Conservation (phyloP, 192 early-diverging fungal genomes). For the Thamnidium elegans region DNA sequence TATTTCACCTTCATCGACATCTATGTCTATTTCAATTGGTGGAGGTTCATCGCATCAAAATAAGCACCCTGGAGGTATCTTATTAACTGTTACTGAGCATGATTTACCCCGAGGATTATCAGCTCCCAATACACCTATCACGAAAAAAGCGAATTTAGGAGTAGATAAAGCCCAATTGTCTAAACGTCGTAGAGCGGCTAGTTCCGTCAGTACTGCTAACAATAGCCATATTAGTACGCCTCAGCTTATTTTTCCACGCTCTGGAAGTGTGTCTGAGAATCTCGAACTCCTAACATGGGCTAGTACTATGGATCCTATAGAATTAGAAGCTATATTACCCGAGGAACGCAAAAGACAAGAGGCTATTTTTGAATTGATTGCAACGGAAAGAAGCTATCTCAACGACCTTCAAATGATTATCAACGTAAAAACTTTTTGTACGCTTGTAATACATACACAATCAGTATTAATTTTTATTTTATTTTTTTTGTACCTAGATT, state of each 20-base stretch:
- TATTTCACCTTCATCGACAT: no score
- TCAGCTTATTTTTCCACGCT: background rate
- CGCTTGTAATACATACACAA: background rate
- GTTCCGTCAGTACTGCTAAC: slow-evolving; percentile 21
- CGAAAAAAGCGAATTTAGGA: slow-evolving; percentile 19
- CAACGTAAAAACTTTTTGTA: slow-evolving; percentile 43
- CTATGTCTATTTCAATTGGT: no score
- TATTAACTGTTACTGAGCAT: background rate
- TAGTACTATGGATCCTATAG: slow-evolving; percentile 42
- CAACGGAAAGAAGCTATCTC: slow-evolving; percentile 74
- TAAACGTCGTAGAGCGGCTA: slow-evolving; percentile 29
- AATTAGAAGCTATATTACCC: slow-evolving; percentile 42
- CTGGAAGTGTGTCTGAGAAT: slow-evolving; percentile 12
- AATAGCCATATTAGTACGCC: slow-evolving; percentile 16
- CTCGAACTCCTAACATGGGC: slow-evolving; percentile 41
- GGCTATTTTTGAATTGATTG: slow-evolving; percentile 77
- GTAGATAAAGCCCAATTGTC: slow-evolving; percentile 13
- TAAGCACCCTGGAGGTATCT: no score
- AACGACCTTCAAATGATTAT: slow-evolving; percentile 70
- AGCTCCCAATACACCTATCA: slow-evolving; percentile 31
- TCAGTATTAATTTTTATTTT: background rate
- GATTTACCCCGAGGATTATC: slow-evolving; percentile 19
- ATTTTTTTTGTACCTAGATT: slow-evolving; percentile 37
- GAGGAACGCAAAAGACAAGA: slow-evolving; percentile 78
- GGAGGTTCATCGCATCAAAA: no score